These are phyloP conservation scores for Trichoderma pleuroti DNA, from an alignment of 2,329 filamentous ascomycete genomes.

Conservation along the genomic window DNA sequence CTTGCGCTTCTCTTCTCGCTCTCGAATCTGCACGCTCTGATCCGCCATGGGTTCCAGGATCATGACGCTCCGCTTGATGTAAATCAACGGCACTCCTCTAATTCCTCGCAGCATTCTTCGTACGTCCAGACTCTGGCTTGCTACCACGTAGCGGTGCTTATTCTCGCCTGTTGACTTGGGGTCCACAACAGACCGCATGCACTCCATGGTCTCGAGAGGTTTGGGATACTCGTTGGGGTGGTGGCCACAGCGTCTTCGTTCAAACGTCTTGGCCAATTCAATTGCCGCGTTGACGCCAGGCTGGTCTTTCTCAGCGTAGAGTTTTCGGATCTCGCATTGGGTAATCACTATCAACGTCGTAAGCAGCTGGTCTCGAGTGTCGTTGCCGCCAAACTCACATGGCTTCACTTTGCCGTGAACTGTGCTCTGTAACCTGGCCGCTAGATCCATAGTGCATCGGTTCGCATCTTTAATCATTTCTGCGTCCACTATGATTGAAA, in stretches of 20 bases:
- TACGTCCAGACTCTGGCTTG: slow-evolving; percentile 65
- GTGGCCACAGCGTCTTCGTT: slow-evolving; percentile 75
- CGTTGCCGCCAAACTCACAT: slow-evolving; percentile 47
- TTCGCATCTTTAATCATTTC: slow-evolving; percentile 79
- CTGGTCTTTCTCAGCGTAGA: slow-evolving; percentile 62
- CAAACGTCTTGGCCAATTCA: slow-evolving; percentile 68
- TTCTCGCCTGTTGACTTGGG: slow-evolving; percentile 68
- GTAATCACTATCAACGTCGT: slow-evolving; percentile 60
- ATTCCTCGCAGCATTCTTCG: slow-evolving; percentile 62
- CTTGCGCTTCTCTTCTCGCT: slow-evolving; percentile 69
- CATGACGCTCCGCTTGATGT: slow-evolving; percentile 76
- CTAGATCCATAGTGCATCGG: slow-evolving; percentile 85
- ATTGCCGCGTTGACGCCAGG: slow-evolving; percentile 59
- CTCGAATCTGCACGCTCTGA: slow-evolving; percentile 59
- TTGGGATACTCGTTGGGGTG: slow-evolving; percentile 68
- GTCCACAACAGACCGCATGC: slow-evolving; percentile 72
- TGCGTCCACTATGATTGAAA: slow-evolving; percentile 62
- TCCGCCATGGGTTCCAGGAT: slow-evolving; percentile 67
- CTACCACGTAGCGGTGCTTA: slow-evolving; percentile 76
- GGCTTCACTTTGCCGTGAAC: slow-evolving; percentile 83
- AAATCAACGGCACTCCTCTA: slow-evolving; percentile 71
- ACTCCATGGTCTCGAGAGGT: slow-evolving; percentile 66
- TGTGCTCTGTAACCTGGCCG: slow-evolving; percentile 72
- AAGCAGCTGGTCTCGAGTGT: slow-evolving; percentile 20
- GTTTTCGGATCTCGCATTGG: slow-evolving; percentile 74